These are phyloP conservation scores for Elongisporangium anandrum DNA, from an alignment of 352 stramenopile species.

Conservation along the genomic window DNA sequence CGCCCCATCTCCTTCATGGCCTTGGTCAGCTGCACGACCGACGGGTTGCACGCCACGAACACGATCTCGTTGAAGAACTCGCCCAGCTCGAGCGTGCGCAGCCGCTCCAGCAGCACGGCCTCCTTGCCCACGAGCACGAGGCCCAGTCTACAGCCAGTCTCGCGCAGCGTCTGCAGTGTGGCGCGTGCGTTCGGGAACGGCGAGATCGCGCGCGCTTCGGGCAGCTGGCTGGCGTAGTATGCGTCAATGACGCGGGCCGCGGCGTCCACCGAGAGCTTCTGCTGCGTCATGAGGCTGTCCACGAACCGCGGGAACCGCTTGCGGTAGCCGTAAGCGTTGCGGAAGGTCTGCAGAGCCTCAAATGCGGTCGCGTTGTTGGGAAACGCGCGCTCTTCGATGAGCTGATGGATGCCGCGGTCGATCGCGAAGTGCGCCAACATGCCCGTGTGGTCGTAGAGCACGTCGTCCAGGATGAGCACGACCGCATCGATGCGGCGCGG, in stretches of 20 bases:
- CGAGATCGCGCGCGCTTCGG: conserved; percentile 57
- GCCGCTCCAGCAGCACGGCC: conserved; percentile 66
- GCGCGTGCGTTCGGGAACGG: conserved; percentile 51
- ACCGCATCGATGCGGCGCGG: conserved; percentile 68
- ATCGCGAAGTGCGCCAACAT: conserved; percentile 78
- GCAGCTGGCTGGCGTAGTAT: conserved; percentile 80
- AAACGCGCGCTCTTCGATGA: conserved; percentile 69
- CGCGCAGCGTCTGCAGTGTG: conserved; percentile 49
- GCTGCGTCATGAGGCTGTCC: conserved; percentile 58
- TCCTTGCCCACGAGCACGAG: conserved; percentile 74
- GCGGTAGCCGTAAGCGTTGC: conserved; percentile 76
- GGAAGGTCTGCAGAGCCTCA: conserved; percentile 73
- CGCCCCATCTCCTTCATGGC: conserved; percentile 71
- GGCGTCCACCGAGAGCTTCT: conserved; percentile 31
- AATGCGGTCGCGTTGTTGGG: conserved; percentile 56
- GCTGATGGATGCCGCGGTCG: conserved; percentile 67
- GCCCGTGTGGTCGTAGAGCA: conserved; percentile 81
- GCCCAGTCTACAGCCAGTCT: conserved; percentile 52
- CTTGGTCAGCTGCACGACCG: conserved; percentile 47
- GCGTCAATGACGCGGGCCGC: conserved; percentile 59
- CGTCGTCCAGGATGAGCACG: conserved; percentile 84
- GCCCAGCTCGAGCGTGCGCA: conserved; percentile 58
- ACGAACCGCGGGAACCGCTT: conserved; percentile 84
- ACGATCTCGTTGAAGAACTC: conserved; percentile 65
- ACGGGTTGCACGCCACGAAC: conserved; percentile 66